A percentile compares a stretch with the other conserved stretches of the same genome.
Conservation (phyloP, 257 asterid species). For the Asclepias syriaca region DNA sequence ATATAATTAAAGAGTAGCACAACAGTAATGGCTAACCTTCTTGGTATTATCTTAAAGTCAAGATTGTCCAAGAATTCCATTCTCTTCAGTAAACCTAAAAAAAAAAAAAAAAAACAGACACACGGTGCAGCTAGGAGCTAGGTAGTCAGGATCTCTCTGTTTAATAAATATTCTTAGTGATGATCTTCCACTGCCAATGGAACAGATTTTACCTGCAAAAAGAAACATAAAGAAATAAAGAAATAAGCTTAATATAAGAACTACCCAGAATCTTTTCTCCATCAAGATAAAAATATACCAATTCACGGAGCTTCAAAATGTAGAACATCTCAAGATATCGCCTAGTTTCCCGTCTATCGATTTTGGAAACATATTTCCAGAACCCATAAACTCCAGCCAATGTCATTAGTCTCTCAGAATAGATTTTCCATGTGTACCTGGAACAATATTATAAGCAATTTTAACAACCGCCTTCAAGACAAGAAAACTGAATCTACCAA, state of each 20-base stretch:
- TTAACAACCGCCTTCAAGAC: background rate
- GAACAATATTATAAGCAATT: background rate
- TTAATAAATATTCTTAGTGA: background rate
- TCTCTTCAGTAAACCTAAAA: background rate
- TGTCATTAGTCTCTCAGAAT: slow-evolving; percentile 92
- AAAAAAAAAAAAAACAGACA: background rate
- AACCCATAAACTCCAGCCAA: slow-evolving; percentile 89
- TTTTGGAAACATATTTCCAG: slow-evolving; percentile 89
- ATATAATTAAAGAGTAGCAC: background rate
- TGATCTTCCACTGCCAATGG: slow-evolving; percentile 62
- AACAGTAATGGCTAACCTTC: background rate
- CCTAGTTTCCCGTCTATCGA: slow-evolving; percentile 86
- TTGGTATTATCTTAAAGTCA: background rate
- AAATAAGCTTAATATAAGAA: background rate
- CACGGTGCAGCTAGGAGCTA: background rate
- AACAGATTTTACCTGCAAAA: slow-evolving; percentile 64
- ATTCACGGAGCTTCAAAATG: slow-evolving; percentile 81
- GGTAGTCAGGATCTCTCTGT: no score
- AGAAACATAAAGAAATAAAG: background rate
- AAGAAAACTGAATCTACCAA: no score
- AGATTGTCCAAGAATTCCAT: background rate
- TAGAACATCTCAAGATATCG: slow-evolving; percentile 96
- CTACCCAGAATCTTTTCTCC: background rate
- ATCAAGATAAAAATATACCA: slow-evolving; percentile 27
- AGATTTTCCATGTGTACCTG: slow-evolving; percentile 93